These are phyloP conservation scores for Piper betle DNA, from an alignment of 164 flowering plant genomes.

Conservation along the genomic window DNA sequence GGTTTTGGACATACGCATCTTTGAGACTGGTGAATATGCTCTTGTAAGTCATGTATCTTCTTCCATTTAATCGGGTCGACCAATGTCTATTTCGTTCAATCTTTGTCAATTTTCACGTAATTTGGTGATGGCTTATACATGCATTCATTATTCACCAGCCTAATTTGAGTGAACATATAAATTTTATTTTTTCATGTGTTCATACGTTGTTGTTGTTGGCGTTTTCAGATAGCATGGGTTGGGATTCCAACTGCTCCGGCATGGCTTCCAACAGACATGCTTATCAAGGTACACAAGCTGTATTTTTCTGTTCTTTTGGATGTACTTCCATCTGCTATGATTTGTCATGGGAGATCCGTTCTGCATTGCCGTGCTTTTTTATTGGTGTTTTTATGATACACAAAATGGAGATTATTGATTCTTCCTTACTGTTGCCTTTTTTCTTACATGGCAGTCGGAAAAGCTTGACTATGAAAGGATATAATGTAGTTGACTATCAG, in stretches of 20 bases:
- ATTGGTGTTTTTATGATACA: not conserved
- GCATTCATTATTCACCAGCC: too few species aligned
- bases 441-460: conserved; percentile 9
- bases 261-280: conserved; percentile 95
- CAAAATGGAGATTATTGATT: not conserved
- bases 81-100: not conserved
- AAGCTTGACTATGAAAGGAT: conserved; percentile 23
- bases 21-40: conserved; percentile 90
- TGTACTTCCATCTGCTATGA: not conserved
- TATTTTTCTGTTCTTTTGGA: not conserved
- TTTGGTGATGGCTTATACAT: not conserved
- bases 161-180: too few species aligned
- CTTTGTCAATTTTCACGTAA: not conserved
- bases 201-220: not conserved
- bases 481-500: conserved; percentile 2
- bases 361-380: not conserved
- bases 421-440: conserved; percentile 2
- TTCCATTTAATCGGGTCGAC: not conserved
- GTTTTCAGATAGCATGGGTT: conserved; percentile 69
- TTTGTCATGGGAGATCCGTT: not conserved
- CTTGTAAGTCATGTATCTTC: conserved; percentile 41
- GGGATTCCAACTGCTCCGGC: conserved; percentile 95
- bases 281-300: conserved; percentile 47
- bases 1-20: conserved; percentile 75
- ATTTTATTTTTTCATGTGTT: too few species aligned